Conservation (phyloP, 148 eudicot genomes). For the Silene latifolia region DNA sequence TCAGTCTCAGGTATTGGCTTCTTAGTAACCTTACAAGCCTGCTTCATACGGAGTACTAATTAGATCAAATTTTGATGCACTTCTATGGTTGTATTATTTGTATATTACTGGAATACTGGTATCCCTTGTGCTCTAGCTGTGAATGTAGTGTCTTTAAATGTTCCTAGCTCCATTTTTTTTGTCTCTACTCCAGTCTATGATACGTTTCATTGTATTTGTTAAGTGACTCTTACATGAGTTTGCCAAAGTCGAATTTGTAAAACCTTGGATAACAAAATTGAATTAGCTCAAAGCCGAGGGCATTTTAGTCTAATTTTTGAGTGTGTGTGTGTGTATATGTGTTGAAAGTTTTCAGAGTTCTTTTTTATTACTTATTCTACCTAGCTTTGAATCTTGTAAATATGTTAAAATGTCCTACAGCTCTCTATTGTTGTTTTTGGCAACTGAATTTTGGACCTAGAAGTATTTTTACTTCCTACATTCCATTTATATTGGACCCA, state of each 20-base stretch:
- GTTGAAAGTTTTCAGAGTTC: too few species aligned
- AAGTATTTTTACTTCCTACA: background rate
- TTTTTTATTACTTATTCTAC: background rate
- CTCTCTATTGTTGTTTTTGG: background rate
- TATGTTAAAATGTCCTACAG: background rate
- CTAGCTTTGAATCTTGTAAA: background rate
- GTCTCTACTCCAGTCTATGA: background rate
- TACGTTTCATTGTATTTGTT: background rate
- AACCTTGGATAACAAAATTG: background rate
- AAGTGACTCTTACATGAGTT: background rate
- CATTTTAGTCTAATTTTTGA: background rate
- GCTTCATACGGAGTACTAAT: background rate
- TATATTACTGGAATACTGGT: background rate
- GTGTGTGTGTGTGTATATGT: background rate
- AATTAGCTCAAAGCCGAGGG: background rate
- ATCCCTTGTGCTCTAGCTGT: background rate
- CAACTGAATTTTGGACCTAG: background rate
- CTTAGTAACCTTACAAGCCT: background rate
- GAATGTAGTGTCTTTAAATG: background rate
- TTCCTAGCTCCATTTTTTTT: background rate
- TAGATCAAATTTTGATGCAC: background rate
- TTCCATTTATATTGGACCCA: background rate
- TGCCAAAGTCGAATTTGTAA: background rate
- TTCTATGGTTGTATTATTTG: background rate
- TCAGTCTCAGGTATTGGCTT: constrained; percentile 71